A percentile compares a stretch with the other conserved stretches of the same genome.
Conservation (phyloP, 177 flowering plant genomes). For the Vitis hybrid region DNA sequence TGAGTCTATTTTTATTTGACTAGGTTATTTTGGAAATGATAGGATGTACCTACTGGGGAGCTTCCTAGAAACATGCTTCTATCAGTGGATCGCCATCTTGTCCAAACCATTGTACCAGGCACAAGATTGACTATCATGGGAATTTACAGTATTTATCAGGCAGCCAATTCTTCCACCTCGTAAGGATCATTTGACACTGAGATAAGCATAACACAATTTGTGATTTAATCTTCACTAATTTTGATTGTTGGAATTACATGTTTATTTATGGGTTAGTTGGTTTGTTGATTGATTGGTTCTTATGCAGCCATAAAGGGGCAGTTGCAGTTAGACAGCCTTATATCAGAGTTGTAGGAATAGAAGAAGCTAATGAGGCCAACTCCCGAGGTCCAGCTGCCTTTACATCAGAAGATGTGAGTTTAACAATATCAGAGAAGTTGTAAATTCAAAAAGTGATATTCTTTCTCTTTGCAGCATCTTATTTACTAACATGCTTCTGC, state of each 20-base stretch:
- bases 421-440: neutral
- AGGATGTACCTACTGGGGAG: conserved; percentile 99
- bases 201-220: neutral
- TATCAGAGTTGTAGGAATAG: conserved; percentile 93
- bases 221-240: neutral
- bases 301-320: conserved; percentile 91
- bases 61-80: conserved; percentile 95
- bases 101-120: conserved; percentile 96
- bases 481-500: neutral
- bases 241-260: neutral
- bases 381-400: conserved; percentile 76
- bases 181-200: conserved; percentile 28
- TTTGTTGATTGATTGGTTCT: neutral
- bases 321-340: conserved; percentile 98
- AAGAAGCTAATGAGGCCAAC: conserved; percentile 70
- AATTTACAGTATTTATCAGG: conserved; percentile 90
- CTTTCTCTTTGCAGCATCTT: neutral
- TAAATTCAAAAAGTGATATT: too few relatives aligned
- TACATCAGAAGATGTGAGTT: conserved; percentile 73
- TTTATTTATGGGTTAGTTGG: neutral
- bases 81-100: conserved; percentile 93
- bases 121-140: conserved; percentile 94
- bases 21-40: conserved; percentile 15
- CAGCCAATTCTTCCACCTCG: conserved; percentile 74
- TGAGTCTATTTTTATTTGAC: neutral